phyloP scores from a whole-genome alignment of 2,329 filamentous ascomycete species.

The Colletotrichum sp. region DNA sequence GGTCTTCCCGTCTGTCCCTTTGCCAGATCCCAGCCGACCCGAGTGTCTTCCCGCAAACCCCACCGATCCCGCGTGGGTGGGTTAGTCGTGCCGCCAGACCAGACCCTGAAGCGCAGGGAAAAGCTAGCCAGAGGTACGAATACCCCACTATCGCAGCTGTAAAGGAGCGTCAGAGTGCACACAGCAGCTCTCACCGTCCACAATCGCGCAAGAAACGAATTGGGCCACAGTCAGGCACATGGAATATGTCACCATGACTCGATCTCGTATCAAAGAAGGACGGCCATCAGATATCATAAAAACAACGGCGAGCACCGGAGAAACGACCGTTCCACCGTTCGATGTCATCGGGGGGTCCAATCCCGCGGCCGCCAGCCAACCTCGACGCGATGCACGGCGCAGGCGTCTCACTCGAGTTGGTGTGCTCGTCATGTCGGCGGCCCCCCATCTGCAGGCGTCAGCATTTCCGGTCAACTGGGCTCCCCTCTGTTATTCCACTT shows the following conservation, averaged over 20 bases:
- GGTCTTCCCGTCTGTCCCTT: conserved; percentile 1
- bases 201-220: not conserved
- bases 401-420: not conserved
- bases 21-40: not conserved
- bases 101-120: conserved; percentile 7
- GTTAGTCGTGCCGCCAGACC: not conserved
- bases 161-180: not conserved
- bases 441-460: conserved; percentile 8
- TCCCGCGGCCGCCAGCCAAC: not conserved
- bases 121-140: not conserved
- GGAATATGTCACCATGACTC: conserved; percentile 1
- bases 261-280: not conserved
- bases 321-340: not conserved
- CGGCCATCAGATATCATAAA: not conserved
- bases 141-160: not conserved
- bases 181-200: not conserved
- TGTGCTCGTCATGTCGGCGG: not conserved
- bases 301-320: not conserved
- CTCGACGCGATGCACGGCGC: not conserved
- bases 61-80: conserved; percentile 16
- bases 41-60: conserved; percentile 14
- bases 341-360: not conserved
- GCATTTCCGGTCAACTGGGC: conserved; percentile 5
- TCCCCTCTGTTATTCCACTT: not conserved
- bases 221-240: conserved; percentile 14